Base-by-base conservation (phyloP, 805 yeast species). In the Myxozyma sirexii region DNA sequence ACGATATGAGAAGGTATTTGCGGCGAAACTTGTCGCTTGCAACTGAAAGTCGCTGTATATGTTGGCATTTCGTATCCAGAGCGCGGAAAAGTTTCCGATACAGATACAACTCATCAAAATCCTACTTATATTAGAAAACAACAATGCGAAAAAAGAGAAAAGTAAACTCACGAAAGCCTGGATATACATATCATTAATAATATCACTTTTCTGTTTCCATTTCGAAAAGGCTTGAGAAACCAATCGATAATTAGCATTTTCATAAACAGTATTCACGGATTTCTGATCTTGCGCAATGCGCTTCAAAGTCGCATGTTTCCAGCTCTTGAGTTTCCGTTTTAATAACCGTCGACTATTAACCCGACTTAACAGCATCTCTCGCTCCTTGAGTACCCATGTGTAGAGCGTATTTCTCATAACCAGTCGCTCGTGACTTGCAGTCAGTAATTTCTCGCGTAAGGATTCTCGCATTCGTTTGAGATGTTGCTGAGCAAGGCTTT, bases 331-430 rank as follows among this genome's bases (percentile, higher is more conserved):
- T 15, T 29, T 17, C 1, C 26, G 45, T 5, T 15, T 41, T 17
- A 37, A 24, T 2, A 48, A 17, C 5, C 60, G 43, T 15, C 64
- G 54, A 3, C 21, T 21, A 26, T 24, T 41, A 13, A 60, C 54
- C 10, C 62, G 51, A 6, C 17, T 21, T 4, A 62, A 29, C 12
- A 62, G 44, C 35, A 33, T 44, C 7, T 13, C 46, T 13, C 64
- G 55, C 51, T 62, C 66, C 2, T 21, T 38, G 17, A 55, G 39
- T 3, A 47, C 66, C 66, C 66, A 62, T 15, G 23, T 10, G 21
- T 56, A 55, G 8, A 62, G 45, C 10, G 44, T 26, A 4, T 42
- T 26, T 5, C 50, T 54, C 24, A 19, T 24, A 3, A 13, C 24
- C 10, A 41, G 54, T 12, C 23, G n/a, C 4, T 46, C 47, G 12